A percentile compares a stretch with the other conserved stretches of the same genome.
Conservation (phyloP, 169 alveolate genomes). For the Neospora caninum region DNA sequence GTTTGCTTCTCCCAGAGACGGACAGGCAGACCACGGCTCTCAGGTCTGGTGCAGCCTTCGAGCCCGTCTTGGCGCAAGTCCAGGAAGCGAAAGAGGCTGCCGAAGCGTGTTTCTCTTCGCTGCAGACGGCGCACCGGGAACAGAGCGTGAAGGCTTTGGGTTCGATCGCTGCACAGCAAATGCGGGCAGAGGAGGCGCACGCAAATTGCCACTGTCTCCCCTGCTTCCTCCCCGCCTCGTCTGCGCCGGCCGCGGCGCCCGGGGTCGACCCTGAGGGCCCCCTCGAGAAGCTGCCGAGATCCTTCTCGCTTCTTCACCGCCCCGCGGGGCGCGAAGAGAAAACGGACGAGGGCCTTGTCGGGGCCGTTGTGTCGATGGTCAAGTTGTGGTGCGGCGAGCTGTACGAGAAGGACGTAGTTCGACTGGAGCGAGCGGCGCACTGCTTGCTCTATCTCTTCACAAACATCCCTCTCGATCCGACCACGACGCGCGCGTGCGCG, state of each 20-base stretch:
- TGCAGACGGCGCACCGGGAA: neutral
- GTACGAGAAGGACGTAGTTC: conserved; percentile 16
- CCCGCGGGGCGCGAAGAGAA: neutral
- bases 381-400: neutral
- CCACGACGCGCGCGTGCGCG: neutral
- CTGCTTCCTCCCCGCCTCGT: neutral
- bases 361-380: neutral
- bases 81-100: neutral
- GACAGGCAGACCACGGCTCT: neutral
- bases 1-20: neutral
- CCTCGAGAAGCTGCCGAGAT: neutral
- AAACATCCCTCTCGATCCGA: neutral
- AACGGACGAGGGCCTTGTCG: neutral
- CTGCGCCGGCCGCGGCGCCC: neutral
- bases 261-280: neutral
- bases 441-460: neutral
- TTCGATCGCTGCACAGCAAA: neutral
- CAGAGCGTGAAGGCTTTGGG: neutral
- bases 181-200: neutral
- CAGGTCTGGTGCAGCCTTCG: neutral
- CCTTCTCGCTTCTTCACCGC: neutral
- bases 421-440: conserved; percentile 21
- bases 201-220: neutral
- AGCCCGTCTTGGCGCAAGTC: conserved; percentile 5
- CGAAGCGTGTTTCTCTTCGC: neutral